Evolutionary conservation across 208 protist species (phyloP).

Genomic region (Trypanosoma mega): DNA sequence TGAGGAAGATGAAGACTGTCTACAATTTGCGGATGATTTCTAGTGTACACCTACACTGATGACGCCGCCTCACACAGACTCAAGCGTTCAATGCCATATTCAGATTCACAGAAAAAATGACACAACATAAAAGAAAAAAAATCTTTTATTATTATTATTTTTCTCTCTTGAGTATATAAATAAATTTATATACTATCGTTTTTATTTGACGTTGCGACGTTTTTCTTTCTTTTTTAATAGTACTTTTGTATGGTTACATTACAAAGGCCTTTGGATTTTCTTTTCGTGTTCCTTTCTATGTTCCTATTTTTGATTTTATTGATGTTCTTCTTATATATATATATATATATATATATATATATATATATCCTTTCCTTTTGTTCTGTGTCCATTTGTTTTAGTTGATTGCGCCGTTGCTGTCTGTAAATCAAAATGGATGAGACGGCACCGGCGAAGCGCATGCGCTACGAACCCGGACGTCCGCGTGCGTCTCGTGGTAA

Average conservation of each 20-base stretch:
- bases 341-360: too few species aligned
- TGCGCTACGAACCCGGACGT: too few species aligned
- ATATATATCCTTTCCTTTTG: slow-evolving; percentile 23
- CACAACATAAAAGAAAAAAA: too few species aligned
- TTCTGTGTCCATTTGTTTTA: too few species aligned
- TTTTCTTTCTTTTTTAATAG: too few species aligned
- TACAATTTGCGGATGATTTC: slow-evolving; percentile 72
- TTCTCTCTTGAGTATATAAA: background rate
- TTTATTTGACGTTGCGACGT: too few species aligned
- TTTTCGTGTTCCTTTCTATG: slow-evolving; percentile 20
- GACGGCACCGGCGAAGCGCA: too few species aligned
- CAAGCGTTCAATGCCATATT: background rate
- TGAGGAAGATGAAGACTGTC: slow-evolving; percentile 59
- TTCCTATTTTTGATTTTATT: slow-evolving; percentile 12
- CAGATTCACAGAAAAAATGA: background rate
- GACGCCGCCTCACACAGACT: too few species aligned
- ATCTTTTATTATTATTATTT: slow-evolving; percentile 4
- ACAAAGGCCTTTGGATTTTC: too few species aligned
- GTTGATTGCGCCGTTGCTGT: too few species aligned
- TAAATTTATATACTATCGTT: slow-evolving; percentile 8
- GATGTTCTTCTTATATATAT: too few species aligned
- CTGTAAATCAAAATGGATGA: slow-evolving; percentile 26
- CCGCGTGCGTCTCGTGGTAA: background rate
- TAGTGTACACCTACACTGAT: slow-evolving; percentile 19
- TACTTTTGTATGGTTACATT: too few species aligned